These are phyloP conservation scores for Aaosphaeria arxii DNA, from an alignment of 2,329 filamentous ascomycete species.

Conservation along the genomic window DNA sequence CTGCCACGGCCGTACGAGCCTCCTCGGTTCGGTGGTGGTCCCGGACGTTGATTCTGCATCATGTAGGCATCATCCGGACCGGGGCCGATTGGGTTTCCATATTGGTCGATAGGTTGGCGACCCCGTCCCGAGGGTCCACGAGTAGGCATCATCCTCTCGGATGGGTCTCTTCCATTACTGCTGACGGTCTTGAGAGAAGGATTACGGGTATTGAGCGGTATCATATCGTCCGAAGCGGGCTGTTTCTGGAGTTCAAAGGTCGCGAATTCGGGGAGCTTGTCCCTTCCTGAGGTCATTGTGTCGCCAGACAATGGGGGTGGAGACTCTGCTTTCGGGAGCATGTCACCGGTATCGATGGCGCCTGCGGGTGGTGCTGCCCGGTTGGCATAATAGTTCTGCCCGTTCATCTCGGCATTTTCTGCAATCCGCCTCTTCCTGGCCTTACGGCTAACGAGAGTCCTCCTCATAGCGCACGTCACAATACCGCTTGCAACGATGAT, in stretches of 20 bases:
- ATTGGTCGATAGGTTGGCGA: slow-evolving; percentile 57
- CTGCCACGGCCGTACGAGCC: slow-evolving; percentile 35
- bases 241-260: slow-evolving; percentile 62
- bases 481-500: slow-evolving; percentile 78
- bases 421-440: slow-evolving; percentile 88
- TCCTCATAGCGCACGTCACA: slow-evolving; percentile 90
- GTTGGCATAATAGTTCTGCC: slow-evolving; percentile 76
- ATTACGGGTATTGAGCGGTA: slow-evolving; percentile 66
- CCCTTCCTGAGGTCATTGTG: slow-evolving; percentile 56
- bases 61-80: slow-evolving; percentile 45
- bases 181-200: slow-evolving; percentile 58
- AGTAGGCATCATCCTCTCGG: slow-evolving; percentile 30
- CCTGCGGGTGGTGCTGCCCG: slow-evolving; percentile 16
- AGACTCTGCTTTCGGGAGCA: slow-evolving; percentile 50
- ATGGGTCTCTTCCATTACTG: slow-evolving; percentile 42
- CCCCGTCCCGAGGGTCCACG: slow-evolving; percentile 35
- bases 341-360: slow-evolving; percentile 21
- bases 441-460: slow-evolving; percentile 86
- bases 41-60: slow-evolving; percentile 39
- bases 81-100: slow-evolving; percentile 57
- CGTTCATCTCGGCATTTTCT: slow-evolving; percentile 96
- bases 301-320: slow-evolving; percentile 51
- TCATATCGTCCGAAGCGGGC: slow-evolving; percentile 63
- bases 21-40: slow-evolving; percentile 40
- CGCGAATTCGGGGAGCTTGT: slow-evolving; percentile 54